Evolutionary conservation across 75 land plant genomes (phyloP).

Genomic region (Selaginella moellendorffii): DNA sequence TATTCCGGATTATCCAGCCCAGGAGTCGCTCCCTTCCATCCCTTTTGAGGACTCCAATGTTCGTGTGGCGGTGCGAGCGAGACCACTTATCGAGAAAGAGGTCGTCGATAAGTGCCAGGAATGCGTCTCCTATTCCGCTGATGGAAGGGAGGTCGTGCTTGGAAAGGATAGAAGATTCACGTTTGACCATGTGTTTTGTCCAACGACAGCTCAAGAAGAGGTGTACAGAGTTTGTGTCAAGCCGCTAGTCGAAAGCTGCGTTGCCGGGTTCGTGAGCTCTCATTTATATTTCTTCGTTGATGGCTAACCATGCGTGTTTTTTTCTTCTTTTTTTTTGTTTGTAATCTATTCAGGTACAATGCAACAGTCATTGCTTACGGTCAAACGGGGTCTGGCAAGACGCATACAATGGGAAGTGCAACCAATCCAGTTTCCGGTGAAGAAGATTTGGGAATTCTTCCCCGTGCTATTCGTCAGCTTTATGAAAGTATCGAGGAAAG

Average conservation of each 20-base stretch:
- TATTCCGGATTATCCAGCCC: background rate
- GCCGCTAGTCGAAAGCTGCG: constrained; percentile 32
- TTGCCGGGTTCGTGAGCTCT: constrained; percentile 27
- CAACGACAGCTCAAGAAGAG: constrained; percentile 20
- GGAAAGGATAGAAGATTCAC: constrained; percentile 29
- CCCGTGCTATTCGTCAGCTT: constrained; percentile 27
- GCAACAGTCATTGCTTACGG: constrained; percentile 34
- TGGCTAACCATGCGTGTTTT: background rate
- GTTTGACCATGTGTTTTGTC: constrained; percentile 32
- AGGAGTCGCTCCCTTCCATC: background rate
- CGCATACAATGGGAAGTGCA: constrained; percentile 31
- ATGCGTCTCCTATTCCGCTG: constrained; percentile 20
- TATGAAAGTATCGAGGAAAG: constrained; percentile 24
- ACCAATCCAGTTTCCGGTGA: constrained; percentile 12
- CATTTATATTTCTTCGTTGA: background rate
- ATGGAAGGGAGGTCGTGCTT: constrained; percentile 17
- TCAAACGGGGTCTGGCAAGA: constrained; percentile 32
- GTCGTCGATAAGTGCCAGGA: constrained; percentile 17
- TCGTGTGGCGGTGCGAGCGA: constrained; percentile 27
- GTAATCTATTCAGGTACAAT: constrained; percentile 21
- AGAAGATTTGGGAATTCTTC: constrained; percentile 28
- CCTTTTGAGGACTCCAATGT: constrained; percentile 18
- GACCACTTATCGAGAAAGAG: constrained; percentile 27
- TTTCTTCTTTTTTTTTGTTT: background rate
- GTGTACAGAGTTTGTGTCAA: constrained; percentile 25